phyloP scores from a whole-genome alignment of 257 asterid genomes.

The Solanum tacnaense region DNA sequence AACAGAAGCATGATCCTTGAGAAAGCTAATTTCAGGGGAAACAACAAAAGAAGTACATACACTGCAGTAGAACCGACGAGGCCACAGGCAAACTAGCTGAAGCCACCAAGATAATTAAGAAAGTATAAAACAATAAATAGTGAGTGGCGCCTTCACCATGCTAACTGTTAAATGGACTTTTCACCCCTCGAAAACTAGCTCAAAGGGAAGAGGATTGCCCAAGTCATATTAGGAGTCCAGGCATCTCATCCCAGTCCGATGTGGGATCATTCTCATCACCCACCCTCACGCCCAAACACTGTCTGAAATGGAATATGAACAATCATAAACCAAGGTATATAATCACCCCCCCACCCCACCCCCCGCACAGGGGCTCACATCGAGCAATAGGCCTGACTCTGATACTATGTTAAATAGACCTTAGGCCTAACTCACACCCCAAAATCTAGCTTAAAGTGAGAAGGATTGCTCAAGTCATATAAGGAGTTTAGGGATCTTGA shows the following conservation, averaged over 20 bases:
- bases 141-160: neutral
- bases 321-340: neutral
- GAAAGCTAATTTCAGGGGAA: neutral
- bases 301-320: neutral
- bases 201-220: neutral
- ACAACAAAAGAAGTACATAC: neutral
- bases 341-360: neutral
- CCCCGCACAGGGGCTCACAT: neutral
- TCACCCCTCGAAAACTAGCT: neutral
- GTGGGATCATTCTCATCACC: neutral
- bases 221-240: neutral
- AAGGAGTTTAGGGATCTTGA: too few species aligned
- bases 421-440: neutral
- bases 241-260: neutral
- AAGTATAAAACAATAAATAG: neutral
- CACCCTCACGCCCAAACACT: neutral
- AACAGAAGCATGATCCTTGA: conserved; percentile 3
- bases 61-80: neutral
- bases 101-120: neutral
- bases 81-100: neutral
- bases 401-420: neutral
- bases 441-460: neutral
- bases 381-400: neutral
- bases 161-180: neutral
- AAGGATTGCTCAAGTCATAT: neutral